Percentiles rank a stretch among this genome's conserved stretches.
These are phyloP conservation scores for Boletus insuetus DNA, from an alignment of 768 basidiomycete genomes.

Conservation along the genomic window DNA sequence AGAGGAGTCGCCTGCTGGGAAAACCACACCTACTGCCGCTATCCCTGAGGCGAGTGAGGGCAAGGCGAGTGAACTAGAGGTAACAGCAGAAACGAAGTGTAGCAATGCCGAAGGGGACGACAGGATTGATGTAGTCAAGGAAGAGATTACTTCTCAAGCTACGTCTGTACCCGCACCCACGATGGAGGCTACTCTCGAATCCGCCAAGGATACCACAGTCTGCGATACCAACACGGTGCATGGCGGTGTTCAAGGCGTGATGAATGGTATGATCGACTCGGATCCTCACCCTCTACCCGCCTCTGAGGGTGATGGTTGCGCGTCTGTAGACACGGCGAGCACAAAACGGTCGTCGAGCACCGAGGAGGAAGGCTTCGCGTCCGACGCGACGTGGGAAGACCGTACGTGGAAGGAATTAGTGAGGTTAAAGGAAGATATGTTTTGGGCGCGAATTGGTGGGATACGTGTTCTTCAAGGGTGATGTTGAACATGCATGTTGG, in stretches of 20 bases:
- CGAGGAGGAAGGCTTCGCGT: conserved; percentile 48
- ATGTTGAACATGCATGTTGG: not conserved
- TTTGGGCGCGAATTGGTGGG: conserved; percentile 77
- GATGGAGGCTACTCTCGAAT: not conserved
- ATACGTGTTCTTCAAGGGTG: conserved; percentile 17
- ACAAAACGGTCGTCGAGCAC: conserved; percentile 24
- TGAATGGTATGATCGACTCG: not conserved
- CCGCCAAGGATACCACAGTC: not conserved
- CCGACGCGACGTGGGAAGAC: conserved; percentile 81
- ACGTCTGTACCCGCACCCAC: not conserved
- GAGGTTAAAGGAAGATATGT: conserved; percentile 77
- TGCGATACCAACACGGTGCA: no score
- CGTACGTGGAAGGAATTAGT: conserved; percentile 79
- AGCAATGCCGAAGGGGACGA: not conserved
- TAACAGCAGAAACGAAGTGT: conserved; percentile 1
- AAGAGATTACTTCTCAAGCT: not conserved
- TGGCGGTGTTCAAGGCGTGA: no score
- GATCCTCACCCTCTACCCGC: not conserved
- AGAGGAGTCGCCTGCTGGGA: not conserved
- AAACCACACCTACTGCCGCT: not conserved
- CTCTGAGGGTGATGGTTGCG: conserved; percentile 3
- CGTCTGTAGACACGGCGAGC: conserved; percentile 22
- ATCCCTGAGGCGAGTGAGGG: not conserved
- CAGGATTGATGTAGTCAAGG: not conserved
- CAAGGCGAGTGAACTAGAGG: not conserved